Percentiles rank a stretch among this genome's conserved stretches.
Evolutionary conservation across 306 rosid species (phyloP).

Genomic region (Cucurbita maxima): DNA sequence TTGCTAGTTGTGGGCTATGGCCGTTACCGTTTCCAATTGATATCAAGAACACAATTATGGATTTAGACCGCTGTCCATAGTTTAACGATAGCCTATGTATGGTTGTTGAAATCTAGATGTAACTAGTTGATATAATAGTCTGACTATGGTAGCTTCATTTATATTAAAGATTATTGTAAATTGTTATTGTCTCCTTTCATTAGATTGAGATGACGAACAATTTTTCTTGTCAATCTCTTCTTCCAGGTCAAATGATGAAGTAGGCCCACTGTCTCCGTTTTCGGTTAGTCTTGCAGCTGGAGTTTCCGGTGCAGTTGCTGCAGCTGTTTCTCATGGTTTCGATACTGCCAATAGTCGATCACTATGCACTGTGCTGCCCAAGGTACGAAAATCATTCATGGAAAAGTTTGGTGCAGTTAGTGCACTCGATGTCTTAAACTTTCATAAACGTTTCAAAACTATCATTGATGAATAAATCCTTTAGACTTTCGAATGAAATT

Average conservation of each 20-base stretch:
- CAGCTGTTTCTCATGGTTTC: constrained; percentile 88
- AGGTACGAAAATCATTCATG: constrained; percentile 27
- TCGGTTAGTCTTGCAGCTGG: constrained; percentile 72
- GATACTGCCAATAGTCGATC: constrained; percentile 79
- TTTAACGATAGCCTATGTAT: neutral
- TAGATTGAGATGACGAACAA: neutral
- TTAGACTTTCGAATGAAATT: no score
- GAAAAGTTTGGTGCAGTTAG: neutral
- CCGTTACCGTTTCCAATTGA: neutral
- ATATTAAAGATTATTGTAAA: neutral
- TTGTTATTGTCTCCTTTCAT: neutral
- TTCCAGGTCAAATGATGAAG: constrained; percentile 55
- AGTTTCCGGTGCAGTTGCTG: constrained; percentile 75
- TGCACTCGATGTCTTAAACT: neutral
- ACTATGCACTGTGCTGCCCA: constrained; percentile 60
- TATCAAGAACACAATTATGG: neutral
- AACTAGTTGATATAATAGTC: neutral
- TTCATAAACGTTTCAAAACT: no score
- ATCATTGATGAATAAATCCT: no score
- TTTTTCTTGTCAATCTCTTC: neutral
- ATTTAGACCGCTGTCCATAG: neutral
- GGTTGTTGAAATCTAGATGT: neutral
- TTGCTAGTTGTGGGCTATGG: no score
- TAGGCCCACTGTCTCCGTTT: constrained; percentile 63
- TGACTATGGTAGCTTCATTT: neutral